Percentiles rank a stretch among this genome's conserved stretches.
phyloP scores from a whole-genome alignment of 1,139 yeast species.

The Nakaseomyces sp. region DNA sequence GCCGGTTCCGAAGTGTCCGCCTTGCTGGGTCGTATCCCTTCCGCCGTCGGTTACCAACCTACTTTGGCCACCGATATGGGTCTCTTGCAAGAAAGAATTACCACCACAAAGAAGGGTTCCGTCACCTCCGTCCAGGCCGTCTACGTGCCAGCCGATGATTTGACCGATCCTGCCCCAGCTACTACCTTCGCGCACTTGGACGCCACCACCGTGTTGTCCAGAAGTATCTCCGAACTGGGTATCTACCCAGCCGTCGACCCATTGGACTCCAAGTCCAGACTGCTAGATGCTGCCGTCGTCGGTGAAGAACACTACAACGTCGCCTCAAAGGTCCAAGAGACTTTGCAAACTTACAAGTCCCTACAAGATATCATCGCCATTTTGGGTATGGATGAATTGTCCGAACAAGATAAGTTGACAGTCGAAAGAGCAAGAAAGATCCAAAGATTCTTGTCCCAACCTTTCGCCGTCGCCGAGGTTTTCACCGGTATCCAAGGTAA shows the following conservation, averaged over 20 bases:
- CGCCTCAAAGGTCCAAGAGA: constrained; percentile 93
- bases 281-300: constrained; percentile 92
- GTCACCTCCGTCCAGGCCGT: constrained; percentile 99
- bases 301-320: constrained; percentile 98
- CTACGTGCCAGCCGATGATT: constrained; percentile 99
- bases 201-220: constrained; percentile 98
- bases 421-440: constrained; percentile 99
- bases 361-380: constrained; percentile 99
- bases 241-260: constrained; percentile 99
- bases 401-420: constrained; percentile 96
- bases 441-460: constrained; percentile 99
- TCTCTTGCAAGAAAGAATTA: constrained; percentile 98
- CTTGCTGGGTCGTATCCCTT: constrained; percentile 99
- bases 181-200: constrained; percentile 99
- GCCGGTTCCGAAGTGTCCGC: constrained; percentile 99
- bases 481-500: constrained; percentile 99
- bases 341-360: constrained; percentile 98
- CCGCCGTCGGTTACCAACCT: constrained; percentile 99
- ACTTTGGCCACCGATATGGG: constrained; percentile 99
- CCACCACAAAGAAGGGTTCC: constrained; percentile 99
- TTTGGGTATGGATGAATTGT: constrained; percentile 99
- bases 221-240: constrained; percentile 99
- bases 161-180: constrained; percentile 99
- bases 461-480: constrained; percentile 98
- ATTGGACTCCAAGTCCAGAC: constrained; percentile 98